These are phyloP conservation scores for Didymella arachidicola DNA, from an alignment of 2,329 filamentous ascomycete genomes.

Conservation along the genomic window DNA sequence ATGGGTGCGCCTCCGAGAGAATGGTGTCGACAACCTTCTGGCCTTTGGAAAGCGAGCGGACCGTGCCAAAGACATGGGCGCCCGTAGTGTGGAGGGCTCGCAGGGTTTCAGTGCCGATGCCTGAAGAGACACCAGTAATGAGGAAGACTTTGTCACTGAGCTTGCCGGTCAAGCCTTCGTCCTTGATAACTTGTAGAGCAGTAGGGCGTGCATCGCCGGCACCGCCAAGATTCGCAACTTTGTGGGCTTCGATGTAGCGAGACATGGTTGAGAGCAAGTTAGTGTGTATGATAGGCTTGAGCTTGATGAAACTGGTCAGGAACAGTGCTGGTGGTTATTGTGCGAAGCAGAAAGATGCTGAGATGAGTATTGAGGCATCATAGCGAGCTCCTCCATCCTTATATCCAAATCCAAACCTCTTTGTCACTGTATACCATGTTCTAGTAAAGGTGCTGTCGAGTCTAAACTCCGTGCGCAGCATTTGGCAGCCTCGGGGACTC, in stretches of 20 bases:
- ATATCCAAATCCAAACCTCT: neutral
- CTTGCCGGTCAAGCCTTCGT: constrained; percentile 49
- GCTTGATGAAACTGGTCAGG: neutral
- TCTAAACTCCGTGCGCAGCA: constrained; percentile 1
- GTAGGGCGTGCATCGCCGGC: constrained; percentile 54
- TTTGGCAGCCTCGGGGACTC: neutral
- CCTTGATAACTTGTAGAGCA: constrained; percentile 52
- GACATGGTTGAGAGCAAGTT: constrained; percentile 1
- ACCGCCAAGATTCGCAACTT: constrained; percentile 28
- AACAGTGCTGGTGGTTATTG: neutral
- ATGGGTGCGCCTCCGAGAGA: constrained; percentile 16
- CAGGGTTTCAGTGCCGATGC: constrained; percentile 39
- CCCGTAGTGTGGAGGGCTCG: constrained; percentile 57
- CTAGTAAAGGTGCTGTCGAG: neutral
- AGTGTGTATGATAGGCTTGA: neutral
- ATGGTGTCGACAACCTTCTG: constrained; percentile 34
- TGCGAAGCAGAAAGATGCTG: neutral
- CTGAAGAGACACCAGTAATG: constrained; percentile 41
- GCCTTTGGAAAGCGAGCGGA: constrained; percentile 40
- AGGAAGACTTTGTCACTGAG: constrained; percentile 39
- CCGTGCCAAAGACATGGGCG: constrained; percentile 56
- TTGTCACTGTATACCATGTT: neutral
- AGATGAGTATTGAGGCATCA: neutral
- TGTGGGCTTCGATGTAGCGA: constrained; percentile 25
- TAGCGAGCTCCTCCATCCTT: neutral